Evolutionary conservation across 768 basidiomycete genomes (phyloP), one percentile per base, ranked within the genome.

Genomic region (Mycena pura): DNA sequence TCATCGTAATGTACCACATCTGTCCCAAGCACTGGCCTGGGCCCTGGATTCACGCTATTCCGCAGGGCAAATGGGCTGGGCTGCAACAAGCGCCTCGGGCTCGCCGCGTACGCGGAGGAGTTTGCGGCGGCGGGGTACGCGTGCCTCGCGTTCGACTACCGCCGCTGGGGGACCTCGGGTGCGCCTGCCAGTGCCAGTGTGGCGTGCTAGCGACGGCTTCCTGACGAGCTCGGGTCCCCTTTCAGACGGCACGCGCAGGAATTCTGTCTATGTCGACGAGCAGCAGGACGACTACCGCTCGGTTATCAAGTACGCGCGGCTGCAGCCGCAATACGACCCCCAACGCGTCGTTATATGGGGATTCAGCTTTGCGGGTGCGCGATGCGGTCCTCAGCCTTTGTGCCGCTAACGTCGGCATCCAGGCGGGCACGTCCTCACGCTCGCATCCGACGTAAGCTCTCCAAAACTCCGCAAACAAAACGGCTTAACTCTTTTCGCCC

Each of bases 201-300:
- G n/a, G n/a, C 8, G 24, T 22, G 13, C 17, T 21, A 22, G 22
- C 10, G 28, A 17, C 29, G 43, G 1, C 4, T 22, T 14, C 21
- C 17, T 44, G 28, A 40, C 11, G 2, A 13, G 27, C 22, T 15
- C 13, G 22, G n/a, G n/a, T n/a, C n/a, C n/a, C n/a, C n/a, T n/a
- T n/a, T 45, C 53, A 76, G 74, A 72, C 25, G 75, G 75, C 13
- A 70, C 60, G 0, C 76, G 71, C 3, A 63, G 74, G 9, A 65
- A 77, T 41, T 47, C 61, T 14, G 29, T 76, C 5, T 65, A 63
- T 27, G 63, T 74, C 14, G 63, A 65, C 0, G 75, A 76, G 39
- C 75, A 75, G 56, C 69, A 72, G 38, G 75, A 75, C 2, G 76
- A 77, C 68, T 77, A 78, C 55, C 64, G 72, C n/a, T 72, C 74